Evolutionary conservation across 208 protist genomes (phyloP).

Genomic region (Phytomonas sp.): DNA sequence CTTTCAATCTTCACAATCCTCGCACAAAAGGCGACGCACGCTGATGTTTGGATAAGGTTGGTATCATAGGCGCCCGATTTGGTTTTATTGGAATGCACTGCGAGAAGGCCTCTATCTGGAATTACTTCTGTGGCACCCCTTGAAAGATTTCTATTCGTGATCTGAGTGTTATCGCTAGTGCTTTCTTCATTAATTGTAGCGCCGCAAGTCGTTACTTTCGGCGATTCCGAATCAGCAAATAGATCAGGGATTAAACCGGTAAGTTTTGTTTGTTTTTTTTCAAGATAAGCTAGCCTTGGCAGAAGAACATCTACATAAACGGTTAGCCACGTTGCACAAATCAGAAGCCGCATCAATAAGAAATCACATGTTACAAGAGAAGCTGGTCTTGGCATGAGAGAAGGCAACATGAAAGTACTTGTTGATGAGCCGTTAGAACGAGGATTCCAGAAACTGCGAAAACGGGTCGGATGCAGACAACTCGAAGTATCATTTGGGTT

Average conservation of each 20-base stretch:
- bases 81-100: neutral
- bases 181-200: neutral
- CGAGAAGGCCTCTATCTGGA: neutral
- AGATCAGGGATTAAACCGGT: neutral
- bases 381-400: constrained; percentile 31
- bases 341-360: constrained; percentile 54
- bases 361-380: constrained; percentile 37
- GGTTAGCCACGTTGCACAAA: constrained; percentile 49
- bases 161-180: neutral
- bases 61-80: neutral
- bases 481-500: neutral
- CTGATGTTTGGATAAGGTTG: neutral
- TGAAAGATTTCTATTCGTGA: neutral
- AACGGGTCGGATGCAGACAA: neutral
- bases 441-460: neutral
- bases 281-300: neutral
- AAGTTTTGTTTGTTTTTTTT: neutral
- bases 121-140: neutral
- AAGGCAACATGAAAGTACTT: constrained; percentile 9
- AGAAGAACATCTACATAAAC: constrained; percentile 27
- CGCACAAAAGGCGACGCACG: neutral
- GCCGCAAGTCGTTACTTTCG: neutral
- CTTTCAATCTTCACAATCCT: neutral
- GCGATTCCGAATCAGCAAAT: neutral
- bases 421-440: neutral